Evolutionary conservation across 495 filamentous ascomycete species (phyloP), one percentile per base, ranked within the genome.

Genomic region (Aspergillus cavernicola): DNA sequence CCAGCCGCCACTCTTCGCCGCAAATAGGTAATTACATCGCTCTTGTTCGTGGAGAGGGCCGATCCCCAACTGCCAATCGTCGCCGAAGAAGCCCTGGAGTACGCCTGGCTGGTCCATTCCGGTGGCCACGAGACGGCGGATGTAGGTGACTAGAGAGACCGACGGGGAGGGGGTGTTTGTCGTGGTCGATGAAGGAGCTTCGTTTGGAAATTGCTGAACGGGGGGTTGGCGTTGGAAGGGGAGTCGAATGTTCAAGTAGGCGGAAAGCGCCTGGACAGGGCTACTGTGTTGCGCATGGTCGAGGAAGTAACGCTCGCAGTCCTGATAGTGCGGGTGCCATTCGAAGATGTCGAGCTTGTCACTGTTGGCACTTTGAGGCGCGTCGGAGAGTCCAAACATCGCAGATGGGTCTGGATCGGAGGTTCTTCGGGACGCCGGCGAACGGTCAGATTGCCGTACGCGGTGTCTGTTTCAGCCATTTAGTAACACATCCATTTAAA

Each of bases 251-350:
- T 98, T 98, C 72, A 97, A 71, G 67, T 92, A 93, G 18, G 92
- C 88, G 13, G 92, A 90, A 43, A 97, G 78, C 18, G 90, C 90
- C 71, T 97, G 92, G 16, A 95, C 87, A 33, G 84, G 80, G 32
- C 76, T 80, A 53, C 82, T 85, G 70, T 95, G 88, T 64, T 97
- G 93, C 5, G 91, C 90, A 66, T 92, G 84, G 63, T 96, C 89
- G 59, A 97, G 75, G 71, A 98, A 98, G 75, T 95, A 97, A 33
- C 83, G 82, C 55, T 92, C 88, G 69, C 93, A 98, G 58, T 83
- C 89, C 66, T 92, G 89, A 69, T 96, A 96, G 43, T 86, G 83
- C 13, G 91, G 90, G 63, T 95, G 88, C 93, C 93, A 98, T 52
- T 90, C 87, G 66, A 97, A 83, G 52, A 97, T 86, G 68, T 96